These are phyloP conservation scores for Kurtzmaniella natalensis DNA, from an alignment of 1,139 yeast species.

Conservation along the genomic window DNA sequence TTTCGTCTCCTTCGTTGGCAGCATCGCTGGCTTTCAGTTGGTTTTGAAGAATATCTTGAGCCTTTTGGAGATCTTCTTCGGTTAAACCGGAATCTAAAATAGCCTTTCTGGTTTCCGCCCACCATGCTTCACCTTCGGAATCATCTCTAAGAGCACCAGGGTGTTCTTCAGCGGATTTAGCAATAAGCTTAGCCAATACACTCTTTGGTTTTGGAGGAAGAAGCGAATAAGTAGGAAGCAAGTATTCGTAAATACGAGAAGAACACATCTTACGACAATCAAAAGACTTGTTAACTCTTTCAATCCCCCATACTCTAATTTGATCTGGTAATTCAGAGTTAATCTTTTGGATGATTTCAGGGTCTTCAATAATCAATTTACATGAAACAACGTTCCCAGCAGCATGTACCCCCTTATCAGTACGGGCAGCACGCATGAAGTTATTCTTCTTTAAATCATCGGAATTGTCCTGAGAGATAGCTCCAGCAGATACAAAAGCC, in stretches of 20 bases:
- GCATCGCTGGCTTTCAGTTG: slow-evolving; percentile 15
- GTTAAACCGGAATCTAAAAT: slow-evolving; percentile 45
- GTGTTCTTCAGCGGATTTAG: slow-evolving; percentile 44
- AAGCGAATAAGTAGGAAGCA: slow-evolving; percentile 85
- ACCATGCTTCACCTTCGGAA: slow-evolving; percentile 66
- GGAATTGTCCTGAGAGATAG: slow-evolving; percentile 83
- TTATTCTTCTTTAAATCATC: slow-evolving; percentile 87
- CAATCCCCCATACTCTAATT: slow-evolving; percentile 89
- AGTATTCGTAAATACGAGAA: slow-evolving; percentile 87
- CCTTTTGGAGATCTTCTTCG: slow-evolving; percentile 36
- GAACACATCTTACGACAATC: slow-evolving; percentile 96
- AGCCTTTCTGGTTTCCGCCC: slow-evolving; percentile 53
- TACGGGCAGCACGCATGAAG: slow-evolving; percentile 94
- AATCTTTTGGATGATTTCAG: slow-evolving; percentile 68
- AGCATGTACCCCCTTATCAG: slow-evolving; percentile 99
- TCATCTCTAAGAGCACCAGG: slow-evolving; percentile 64
- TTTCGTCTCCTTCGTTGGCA: slow-evolving; percentile 3
- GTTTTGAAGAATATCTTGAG: slow-evolving; percentile 13
- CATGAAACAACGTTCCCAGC: slow-evolving; percentile 92
- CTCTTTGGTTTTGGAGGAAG: slow-evolving; percentile 84
- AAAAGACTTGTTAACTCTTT: slow-evolving; percentile 83
- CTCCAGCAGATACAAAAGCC: slow-evolving; percentile 87
- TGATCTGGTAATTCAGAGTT: slow-evolving; percentile 76
- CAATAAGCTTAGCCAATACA: slow-evolving; percentile 56
- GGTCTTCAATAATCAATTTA: slow-evolving; percentile 85